phyloP scores from a whole-genome alignment of 2,329 filamentous ascomycete species.

The Diplocarpon rosae region DNA sequence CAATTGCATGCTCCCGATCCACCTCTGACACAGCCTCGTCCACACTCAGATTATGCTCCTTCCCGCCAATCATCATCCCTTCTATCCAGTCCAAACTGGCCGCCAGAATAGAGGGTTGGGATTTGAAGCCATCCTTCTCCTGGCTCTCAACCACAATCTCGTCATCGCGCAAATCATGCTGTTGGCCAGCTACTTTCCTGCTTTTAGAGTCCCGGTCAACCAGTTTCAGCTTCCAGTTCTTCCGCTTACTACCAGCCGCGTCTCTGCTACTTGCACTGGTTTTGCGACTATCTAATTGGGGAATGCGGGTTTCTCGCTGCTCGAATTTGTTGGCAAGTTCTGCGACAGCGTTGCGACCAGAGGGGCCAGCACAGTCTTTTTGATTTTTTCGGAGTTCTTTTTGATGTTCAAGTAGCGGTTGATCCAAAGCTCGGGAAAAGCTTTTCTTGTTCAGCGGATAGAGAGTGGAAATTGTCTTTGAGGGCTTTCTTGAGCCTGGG shows the following conservation, averaged over 20 bases:
- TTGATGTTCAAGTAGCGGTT: conserved; percentile 10
- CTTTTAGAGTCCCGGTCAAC: conserved; percentile 5
- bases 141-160: background rate
- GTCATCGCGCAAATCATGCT: conserved; percentile 7
- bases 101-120: background rate
- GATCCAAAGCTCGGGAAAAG: conserved; percentile 7
- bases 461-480: conserved; percentile 5
- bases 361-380: background rate
- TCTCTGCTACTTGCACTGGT: background rate
- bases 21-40: background rate
- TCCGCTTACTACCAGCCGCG: background rate
- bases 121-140: background rate
- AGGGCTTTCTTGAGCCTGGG: conserved; percentile 4
- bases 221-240: conserved; percentile 7
- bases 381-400: conserved; percentile 9
- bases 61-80: background rate
- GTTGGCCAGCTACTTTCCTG: background rate
- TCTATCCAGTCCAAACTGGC: conserved; percentile 1
- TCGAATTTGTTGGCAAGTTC: background rate
- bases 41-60: conserved; percentile 1
- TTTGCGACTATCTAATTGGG: background rate
- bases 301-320: background rate
- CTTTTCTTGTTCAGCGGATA: conserved; percentile 5
- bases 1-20: background rate
- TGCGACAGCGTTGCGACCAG: background rate